Percentiles rank a stretch among this genome's conserved stretches.
phyloP scores from a whole-genome alignment of 2,329 filamentous ascomycete genomes.

The Fusarium newnesense region DNA sequence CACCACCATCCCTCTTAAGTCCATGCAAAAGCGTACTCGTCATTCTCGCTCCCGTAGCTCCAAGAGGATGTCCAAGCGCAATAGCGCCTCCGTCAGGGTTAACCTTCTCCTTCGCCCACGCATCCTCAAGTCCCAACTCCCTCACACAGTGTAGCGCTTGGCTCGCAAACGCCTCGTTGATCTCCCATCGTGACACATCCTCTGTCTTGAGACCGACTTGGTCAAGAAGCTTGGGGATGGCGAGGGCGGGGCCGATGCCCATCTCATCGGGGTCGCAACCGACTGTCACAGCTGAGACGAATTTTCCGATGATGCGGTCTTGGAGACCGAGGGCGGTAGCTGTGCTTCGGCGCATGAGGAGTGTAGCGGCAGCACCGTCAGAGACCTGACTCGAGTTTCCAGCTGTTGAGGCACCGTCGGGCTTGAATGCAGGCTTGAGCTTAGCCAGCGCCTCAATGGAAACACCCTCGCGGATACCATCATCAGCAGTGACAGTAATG shows the following conservation, averaged over 20 bases:
- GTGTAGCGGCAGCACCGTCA: conserved; percentile 84
- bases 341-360: conserved; percentile 86
- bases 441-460: conserved; percentile 76
- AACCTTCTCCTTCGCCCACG: conserved; percentile 73
- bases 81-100: conserved; percentile 96
- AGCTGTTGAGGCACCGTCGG: conserved; percentile 81
- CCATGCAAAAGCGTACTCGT: conserved; percentile 75
- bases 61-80: conserved; percentile 90
- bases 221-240: conserved; percentile 83
- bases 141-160: conserved; percentile 77
- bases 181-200: conserved; percentile 89
- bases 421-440: conserved; percentile 87
- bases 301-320: conserved; percentile 80
- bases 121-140: conserved; percentile 72
- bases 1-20: conserved; percentile 73
- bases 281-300: conserved; percentile 78
- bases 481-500: conserved; percentile 79
- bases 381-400: conserved; percentile 89
- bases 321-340: conserved; percentile 78
- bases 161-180: conserved; percentile 84
- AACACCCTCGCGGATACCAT: conserved; percentile 79
- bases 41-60: conserved; percentile 87
- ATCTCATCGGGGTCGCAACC: conserved; percentile 92
- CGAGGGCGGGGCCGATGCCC: conserved; percentile 88
- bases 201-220: conserved; percentile 72